Conservation (phyloP, 441 rosid species). For the Eutrema salsugineum region DNA sequence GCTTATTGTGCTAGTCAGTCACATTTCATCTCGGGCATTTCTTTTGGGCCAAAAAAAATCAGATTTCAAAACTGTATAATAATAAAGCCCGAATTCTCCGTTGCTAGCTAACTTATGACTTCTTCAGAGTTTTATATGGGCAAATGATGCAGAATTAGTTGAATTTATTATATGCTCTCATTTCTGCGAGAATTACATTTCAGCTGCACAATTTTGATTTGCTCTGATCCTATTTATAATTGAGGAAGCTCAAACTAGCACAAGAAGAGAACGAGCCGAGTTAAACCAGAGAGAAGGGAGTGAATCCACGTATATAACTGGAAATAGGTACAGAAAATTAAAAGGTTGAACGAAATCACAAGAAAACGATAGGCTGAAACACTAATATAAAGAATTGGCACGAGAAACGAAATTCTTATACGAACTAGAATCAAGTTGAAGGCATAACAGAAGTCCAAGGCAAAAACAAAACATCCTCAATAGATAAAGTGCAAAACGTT, state of each 20-base stretch:
- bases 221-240: too few relatives aligned
- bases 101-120: too few relatives aligned
- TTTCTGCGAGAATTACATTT: too few relatives aligned
- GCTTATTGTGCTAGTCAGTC: not conserved
- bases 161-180: too few relatives aligned
- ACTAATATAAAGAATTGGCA: not conserved
- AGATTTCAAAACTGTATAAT: not conserved
- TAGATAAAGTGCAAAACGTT: not conserved
- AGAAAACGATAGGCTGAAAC: not conserved
- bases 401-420: not conserved
- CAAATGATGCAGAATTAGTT: too few relatives aligned
- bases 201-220: too few relatives aligned
- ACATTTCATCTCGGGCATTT: not conserved
- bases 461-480: slow-evolving; percentile 16
- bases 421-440: not conserved
- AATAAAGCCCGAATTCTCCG: not conserved
- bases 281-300: not conserved
- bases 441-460: not conserved
- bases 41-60: not conserved
- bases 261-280: not conserved
- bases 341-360: not conserved
- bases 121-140: too few relatives aligned
- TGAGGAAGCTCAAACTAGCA: too few relatives aligned
- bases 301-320: not conserved
- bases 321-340: not conserved